Conservation (phyloP, 2,329 filamentous ascomycete genomes). For the Aspergillus neotritici region DNA sequence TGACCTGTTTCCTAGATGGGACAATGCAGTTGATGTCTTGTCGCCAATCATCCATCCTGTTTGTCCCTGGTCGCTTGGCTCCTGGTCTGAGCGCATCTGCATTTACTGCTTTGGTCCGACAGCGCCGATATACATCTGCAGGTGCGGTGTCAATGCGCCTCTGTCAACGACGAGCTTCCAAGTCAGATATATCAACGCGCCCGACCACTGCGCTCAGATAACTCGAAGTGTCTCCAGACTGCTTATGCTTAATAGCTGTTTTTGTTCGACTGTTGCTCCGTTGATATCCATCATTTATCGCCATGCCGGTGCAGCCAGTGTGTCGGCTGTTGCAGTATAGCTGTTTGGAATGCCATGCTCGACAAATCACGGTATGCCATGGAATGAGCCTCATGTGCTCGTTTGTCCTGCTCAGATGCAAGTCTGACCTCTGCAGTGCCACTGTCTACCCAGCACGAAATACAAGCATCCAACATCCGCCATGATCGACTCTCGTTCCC, state of each 20-base stretch:
- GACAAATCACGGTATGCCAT: conserved; percentile 19
- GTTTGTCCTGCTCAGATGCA: background rate
- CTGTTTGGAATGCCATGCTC: conserved; percentile 16
- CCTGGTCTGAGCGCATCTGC: too few species aligned
- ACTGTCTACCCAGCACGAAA: conserved; percentile 12
- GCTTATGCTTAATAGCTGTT: too few species aligned
- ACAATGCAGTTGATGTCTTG: background rate
- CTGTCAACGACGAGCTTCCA: too few species aligned
- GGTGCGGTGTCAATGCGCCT: too few species aligned
- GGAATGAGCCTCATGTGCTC: background rate
- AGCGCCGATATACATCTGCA: too few species aligned
- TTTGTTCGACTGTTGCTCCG: too few species aligned
- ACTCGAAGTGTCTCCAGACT: too few species aligned
- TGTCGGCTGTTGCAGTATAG: conserved; percentile 13
- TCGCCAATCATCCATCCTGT: background rate
- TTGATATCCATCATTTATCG: too few species aligned
- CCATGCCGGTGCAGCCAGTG: conserved; percentile 16
- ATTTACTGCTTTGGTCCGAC: conserved; percentile 17
- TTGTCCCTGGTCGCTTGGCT: conserved; percentile 1
- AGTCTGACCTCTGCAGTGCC: conserved; percentile 6
- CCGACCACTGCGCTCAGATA: background rate
- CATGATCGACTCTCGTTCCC: conserved; percentile 1
- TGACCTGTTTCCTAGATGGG: conserved; percentile 11
- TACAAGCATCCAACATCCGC: background rate
- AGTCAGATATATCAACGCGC: conserved; percentile 11